Evolutionary conservation across 768 basidiomycete genomes (phyloP).

Genomic region (Trametes elegans): DNA sequence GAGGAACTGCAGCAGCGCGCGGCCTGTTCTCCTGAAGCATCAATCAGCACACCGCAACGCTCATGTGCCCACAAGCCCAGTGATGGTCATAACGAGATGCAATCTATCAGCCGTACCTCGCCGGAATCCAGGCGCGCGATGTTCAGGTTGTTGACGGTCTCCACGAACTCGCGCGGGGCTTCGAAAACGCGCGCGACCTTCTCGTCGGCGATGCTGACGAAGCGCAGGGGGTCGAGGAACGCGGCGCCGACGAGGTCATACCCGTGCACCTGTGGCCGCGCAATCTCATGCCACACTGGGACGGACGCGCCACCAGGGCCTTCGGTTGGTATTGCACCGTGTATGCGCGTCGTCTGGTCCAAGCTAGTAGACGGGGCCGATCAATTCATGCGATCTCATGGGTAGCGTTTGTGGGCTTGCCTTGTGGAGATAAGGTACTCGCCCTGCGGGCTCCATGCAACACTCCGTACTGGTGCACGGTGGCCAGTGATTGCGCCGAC

Average conservation of each 20-base stretch:
- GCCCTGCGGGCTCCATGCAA: slow-evolving; percentile 86
- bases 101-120: slow-evolving; percentile 42
- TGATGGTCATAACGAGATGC: not conserved
- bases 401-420: slow-evolving; percentile 43
- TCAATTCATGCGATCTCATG: not conserved
- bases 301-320: slow-evolving; percentile 10
- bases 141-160: slow-evolving; percentile 50
- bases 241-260: slow-evolving; percentile 84
- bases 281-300: slow-evolving; percentile 81
- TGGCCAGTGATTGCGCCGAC: slow-evolving; percentile 85
- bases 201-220: slow-evolving; percentile 93
- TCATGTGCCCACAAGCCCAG: too few species aligned
- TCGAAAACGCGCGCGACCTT: slow-evolving; percentile 94
- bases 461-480: slow-evolving; percentile 69
- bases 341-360: slow-evolving; percentile 92
- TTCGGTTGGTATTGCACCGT: slow-evolving; percentile 50
- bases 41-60: not conserved
- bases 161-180: slow-evolving; percentile 79
- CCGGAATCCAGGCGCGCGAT: slow-evolving; percentile 47
- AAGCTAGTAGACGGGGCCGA: slow-evolving; percentile 42
- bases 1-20: slow-evolving; percentile 84
- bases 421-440: slow-evolving; percentile 84
- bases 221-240: slow-evolving; percentile 73
- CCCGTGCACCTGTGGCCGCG: slow-evolving; percentile 94
- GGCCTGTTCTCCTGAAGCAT: slow-evolving; percentile 55